These are phyloP conservation scores for Xylogone sp. DNA, from an alignment of 2,329 filamentous ascomycete species.

Conservation along the genomic window DNA sequence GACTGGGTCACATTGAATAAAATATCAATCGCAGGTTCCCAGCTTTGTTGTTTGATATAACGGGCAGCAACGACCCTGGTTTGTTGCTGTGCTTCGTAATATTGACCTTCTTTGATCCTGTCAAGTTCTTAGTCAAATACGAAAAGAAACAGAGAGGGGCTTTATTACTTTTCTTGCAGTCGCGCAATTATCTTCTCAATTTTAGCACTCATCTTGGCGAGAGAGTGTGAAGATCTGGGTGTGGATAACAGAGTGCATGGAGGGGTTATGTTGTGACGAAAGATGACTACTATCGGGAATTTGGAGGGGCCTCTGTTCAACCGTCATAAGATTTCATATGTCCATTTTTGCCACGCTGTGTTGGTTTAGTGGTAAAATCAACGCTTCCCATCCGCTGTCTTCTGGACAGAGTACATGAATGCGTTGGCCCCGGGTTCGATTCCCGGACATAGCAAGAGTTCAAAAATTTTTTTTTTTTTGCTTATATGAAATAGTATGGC, in stretches of 20 bases:
- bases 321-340: too few species aligned
- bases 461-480: constrained; percentile 1
- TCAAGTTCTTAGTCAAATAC: constrained; percentile 9
- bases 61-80: constrained; percentile 91
- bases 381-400: constrained; percentile 27
- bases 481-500: not conserved
- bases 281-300: not conserved
- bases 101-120: constrained; percentile 86
- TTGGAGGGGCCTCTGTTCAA: too few species aligned
- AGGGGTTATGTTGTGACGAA: not conserved
- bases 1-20: constrained; percentile 80
- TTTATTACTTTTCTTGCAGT: constrained; percentile 69
- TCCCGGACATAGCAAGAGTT: constrained; percentile 27
- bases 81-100: constrained; percentile 98
- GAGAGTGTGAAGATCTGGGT: not conserved
- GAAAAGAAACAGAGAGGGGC: not conserved
- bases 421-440: constrained; percentile 32
- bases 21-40: constrained; percentile 80
- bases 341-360: constrained; percentile 17
- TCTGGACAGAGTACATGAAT: constrained; percentile 6
- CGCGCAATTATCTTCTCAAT: constrained; percentile 70
- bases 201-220: constrained; percentile 40
- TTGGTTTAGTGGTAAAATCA: constrained; percentile 33
- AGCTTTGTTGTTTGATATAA: constrained; percentile 86
- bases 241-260: not conserved